phyloP scores from a whole-genome alignment of 495 filamentous ascomycete genomes.

The Cladorrhinum samala region DNA sequence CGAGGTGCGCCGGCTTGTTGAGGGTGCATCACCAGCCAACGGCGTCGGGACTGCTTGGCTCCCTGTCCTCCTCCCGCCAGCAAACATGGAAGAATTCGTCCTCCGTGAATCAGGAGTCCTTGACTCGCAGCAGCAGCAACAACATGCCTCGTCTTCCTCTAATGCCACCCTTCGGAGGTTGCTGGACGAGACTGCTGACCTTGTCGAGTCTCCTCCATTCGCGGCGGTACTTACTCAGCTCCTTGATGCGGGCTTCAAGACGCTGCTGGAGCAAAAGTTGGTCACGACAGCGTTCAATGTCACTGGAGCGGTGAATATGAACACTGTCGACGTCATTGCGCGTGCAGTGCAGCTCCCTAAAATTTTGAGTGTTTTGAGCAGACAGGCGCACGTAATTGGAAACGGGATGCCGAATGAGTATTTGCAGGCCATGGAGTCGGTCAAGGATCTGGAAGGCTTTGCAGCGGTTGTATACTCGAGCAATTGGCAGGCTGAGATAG shows the following conservation, averaged over 20 bases:
- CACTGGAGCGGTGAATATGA: neutral
- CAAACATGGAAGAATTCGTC: slow-evolving; percentile 70
- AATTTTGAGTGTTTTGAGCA: slow-evolving; percentile 76
- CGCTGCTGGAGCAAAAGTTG: slow-evolving; percentile 72
- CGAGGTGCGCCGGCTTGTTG: slow-evolving; percentile 75
- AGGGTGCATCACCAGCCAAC: slow-evolving; percentile 63
- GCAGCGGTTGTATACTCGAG: slow-evolving; percentile 90
- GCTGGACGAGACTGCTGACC: slow-evolving; percentile 91
- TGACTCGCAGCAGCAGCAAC: slow-evolving; percentile 24
- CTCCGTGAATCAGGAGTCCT: slow-evolving; percentile 77
- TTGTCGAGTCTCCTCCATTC: slow-evolving; percentile 90
- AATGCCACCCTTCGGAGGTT: slow-evolving; percentile 65
- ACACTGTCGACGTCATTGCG: slow-evolving; percentile 28
- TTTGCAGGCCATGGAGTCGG: slow-evolving; percentile 72
- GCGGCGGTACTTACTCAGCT: slow-evolving; percentile 74
- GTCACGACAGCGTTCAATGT: slow-evolving; percentile 67
- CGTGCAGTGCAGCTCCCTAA: slow-evolving; percentile 77
- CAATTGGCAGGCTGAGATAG: slow-evolving; percentile 74
- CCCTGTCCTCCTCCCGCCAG: slow-evolving; percentile 72
- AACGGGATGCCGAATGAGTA: slow-evolving; percentile 85
- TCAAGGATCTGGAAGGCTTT: slow-evolving; percentile 85
- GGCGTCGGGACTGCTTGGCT: slow-evolving; percentile 69
- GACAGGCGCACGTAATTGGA: slow-evolving; percentile 85
- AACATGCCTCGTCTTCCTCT: slow-evolving; percentile 24
- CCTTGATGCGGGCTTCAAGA: slow-evolving; percentile 79